phyloP scores from a whole-genome alignment of 257 asterid genomes.

The Fraxinus cuspidata region DNA sequence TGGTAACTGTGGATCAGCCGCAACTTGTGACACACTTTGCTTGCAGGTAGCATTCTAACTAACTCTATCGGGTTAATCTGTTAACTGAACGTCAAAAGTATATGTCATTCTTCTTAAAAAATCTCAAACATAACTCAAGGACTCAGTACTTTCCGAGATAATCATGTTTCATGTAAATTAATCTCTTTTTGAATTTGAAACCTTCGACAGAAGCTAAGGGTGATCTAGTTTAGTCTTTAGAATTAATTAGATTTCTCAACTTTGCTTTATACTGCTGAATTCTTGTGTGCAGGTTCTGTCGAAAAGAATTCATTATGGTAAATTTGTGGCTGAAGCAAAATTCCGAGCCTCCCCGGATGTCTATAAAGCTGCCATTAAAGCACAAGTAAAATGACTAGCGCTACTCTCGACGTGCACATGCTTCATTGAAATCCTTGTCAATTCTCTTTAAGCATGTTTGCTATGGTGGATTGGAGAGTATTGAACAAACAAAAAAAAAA shows the following conservation, averaged over 20 bases:
- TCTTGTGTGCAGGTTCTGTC: conserved; percentile 58
- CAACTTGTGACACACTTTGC: conserved; percentile 81
- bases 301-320: conserved; percentile 90
- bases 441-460: not conserved
- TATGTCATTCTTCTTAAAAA: not conserved
- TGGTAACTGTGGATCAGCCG: conserved; percentile 84
- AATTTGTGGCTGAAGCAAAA: conserved; percentile 95
- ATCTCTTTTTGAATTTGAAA: conserved; percentile 27
- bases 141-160: not conserved
- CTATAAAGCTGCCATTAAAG: conserved; percentile 66
- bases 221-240: not conserved
- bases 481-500: not conserved
- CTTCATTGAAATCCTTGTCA: not conserved
- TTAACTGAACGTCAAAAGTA: not conserved
- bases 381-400: conserved; percentile 45
- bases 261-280: not conserved
- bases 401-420: not conserved
- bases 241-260: not conserved
- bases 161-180: not conserved
- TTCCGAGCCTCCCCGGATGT: conserved; percentile 71
- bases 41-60: conserved; percentile 64
- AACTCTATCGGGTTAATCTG: not conserved
- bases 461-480: not conserved
- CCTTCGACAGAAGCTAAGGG: not conserved
- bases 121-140: not conserved